Percentiles rank a stretch among this genome's conserved stretches.
phyloP scores from a whole-genome alignment of 768 basidiomycete species.

The Leccinum rimulosum region DNA sequence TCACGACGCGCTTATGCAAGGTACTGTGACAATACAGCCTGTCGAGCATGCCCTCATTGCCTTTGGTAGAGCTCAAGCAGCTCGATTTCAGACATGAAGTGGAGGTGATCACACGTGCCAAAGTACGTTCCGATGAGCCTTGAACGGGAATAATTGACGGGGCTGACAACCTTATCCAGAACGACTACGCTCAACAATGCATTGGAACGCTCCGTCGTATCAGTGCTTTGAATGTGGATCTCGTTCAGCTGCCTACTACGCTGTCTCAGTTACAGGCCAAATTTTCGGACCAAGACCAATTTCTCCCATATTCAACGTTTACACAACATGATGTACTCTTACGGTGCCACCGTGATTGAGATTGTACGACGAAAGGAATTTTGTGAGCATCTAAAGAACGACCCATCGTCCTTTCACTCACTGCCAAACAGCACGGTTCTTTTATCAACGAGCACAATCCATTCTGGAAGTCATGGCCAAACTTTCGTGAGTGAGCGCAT shows the following conservation, averaged over 20 bases:
- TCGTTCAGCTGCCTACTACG: slow-evolving; percentile 68
- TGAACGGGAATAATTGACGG: not conserved
- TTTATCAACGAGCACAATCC: slow-evolving; percentile 75
- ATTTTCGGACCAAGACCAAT: slow-evolving; percentile 70
- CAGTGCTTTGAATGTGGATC: slow-evolving; percentile 75
- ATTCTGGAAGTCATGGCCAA: slow-evolving; percentile 87
- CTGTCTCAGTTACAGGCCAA: slow-evolving; percentile 66
- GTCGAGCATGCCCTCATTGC: slow-evolving; percentile 2
- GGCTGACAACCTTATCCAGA: slow-evolving; percentile 43
- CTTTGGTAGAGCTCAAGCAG: slow-evolving; percentile 54
- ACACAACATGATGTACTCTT: slow-evolving; percentile 88
- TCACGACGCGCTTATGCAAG: slow-evolving; percentile 50
- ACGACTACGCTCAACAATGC: slow-evolving; percentile 66
- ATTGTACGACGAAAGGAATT: slow-evolving; percentile 91
- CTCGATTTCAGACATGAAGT: slow-evolving; percentile 68
- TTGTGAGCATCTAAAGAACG: slow-evolving; percentile 42
- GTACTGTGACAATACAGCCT: slow-evolving; percentile 28
- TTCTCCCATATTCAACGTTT: slow-evolving; percentile 90
- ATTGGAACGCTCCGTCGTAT: slow-evolving; percentile 70
- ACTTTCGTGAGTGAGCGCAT: slow-evolving; percentile 60
- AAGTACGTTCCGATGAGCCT: slow-evolving; percentile 36
- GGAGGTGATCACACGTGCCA: slow-evolving; percentile 50
- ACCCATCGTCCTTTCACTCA: slow-evolving; percentile 7
- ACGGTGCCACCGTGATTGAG: slow-evolving; percentile 88
- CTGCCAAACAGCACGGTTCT: slow-evolving; percentile 58